phyloP scores from a whole-genome alignment of 2,329 filamentous ascomycete species.

The Metarhizium brunneum region DNA sequence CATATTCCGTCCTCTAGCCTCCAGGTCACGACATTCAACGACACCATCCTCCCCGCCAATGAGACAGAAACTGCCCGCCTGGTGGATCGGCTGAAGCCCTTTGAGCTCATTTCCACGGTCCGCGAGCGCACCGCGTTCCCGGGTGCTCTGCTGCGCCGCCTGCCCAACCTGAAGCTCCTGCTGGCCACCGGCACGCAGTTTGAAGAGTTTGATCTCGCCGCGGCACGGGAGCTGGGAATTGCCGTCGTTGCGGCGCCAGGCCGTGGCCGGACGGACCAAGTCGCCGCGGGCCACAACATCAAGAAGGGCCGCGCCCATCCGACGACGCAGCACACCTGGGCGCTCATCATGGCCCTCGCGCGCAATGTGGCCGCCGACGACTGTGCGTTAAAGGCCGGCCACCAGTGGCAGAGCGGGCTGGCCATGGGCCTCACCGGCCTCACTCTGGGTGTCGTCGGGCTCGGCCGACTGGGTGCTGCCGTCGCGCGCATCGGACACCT shows the following conservation, averaged over 20 bases:
- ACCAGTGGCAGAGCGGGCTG: constrained; percentile 49
- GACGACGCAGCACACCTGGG: constrained; percentile 48
- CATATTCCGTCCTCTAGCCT: background rate
- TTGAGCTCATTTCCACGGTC: background rate
- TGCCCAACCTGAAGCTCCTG: constrained; percentile 56
- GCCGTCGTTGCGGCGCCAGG: constrained; percentile 26
- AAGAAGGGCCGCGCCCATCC: constrained; percentile 28
- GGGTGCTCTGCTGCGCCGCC: constrained; percentile 36
- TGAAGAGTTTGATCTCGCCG: constrained; percentile 45
- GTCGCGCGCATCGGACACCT: constrained; percentile 48
- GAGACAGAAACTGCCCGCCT: background rate
- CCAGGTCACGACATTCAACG: background rate
- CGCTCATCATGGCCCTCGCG: constrained; percentile 46
- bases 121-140: background rate
- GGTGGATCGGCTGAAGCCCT: background rate
- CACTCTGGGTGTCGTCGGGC: constrained; percentile 35
- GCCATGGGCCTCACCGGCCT: constrained; percentile 38
- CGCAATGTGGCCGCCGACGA: constrained; percentile 52
- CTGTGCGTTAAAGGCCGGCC: constrained; percentile 39
- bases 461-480: constrained; percentile 52
- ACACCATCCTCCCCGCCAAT: background rate
- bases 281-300: too few species aligned
- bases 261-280: too few species aligned
- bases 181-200: constrained; percentile 54
- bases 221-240: constrained; percentile 38